Evolutionary conservation across 805 yeast species (phyloP).

Genomic region (Wickerhamiella galacta): DNA sequence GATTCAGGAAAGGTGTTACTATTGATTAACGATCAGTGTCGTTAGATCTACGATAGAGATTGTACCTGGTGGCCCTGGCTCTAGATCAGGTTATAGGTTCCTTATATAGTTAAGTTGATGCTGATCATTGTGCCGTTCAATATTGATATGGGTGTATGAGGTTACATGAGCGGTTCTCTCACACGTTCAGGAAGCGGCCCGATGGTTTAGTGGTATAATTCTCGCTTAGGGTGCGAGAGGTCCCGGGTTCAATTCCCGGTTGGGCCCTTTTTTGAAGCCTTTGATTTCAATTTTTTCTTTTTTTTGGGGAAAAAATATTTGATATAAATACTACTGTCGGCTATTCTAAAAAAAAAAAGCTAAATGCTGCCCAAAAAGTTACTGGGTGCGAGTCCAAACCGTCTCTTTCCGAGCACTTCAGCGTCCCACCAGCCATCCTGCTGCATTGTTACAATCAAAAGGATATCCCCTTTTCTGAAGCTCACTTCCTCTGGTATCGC

Average conservation of each 20-base stretch:
- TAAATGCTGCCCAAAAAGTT: constrained; percentile 26
- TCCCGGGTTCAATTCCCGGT: constrained; percentile 3
- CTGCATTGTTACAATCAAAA: constrained; percentile 38
- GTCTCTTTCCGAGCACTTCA: constrained; percentile 28
- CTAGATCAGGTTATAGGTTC: too few species aligned
- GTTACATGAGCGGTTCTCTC: too few species aligned
- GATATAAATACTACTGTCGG: background rate
- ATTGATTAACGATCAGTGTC: too few species aligned
- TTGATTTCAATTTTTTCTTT: background rate
- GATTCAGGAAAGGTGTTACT: too few species aligned
- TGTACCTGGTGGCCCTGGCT: too few species aligned
- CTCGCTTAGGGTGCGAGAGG: constrained; percentile 3
- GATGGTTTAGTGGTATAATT: constrained; percentile 2
- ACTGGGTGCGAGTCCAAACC: constrained; percentile 46
- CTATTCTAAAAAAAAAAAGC: background rate
- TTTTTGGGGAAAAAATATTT: background rate
- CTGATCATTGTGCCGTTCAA: too few species aligned
- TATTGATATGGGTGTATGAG: too few species aligned
- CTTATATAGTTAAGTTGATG: too few species aligned
- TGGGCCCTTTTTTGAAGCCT: constrained; percentile 1
- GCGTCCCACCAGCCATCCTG: constrained; percentile 68
- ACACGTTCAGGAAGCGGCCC: constrained; percentile 1
- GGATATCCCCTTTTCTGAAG: constrained; percentile 40
- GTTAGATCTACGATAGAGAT: too few species aligned
- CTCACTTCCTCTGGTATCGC: constrained; percentile 43